phyloP scores from a whole-genome alignment of 441 rosid genomes.

The Sinapis alba region DNA sequence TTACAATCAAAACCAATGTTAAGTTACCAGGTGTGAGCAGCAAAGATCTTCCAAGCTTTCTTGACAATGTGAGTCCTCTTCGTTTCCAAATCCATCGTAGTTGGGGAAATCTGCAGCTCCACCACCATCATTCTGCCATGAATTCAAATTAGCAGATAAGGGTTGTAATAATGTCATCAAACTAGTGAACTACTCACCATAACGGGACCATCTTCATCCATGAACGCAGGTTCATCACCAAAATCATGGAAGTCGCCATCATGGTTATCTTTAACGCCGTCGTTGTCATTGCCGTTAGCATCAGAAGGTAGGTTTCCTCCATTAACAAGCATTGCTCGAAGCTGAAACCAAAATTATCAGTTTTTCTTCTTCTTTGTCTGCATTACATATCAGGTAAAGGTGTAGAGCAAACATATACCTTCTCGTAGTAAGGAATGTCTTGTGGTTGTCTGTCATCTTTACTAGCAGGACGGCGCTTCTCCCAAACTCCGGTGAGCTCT shows the following conservation, averaged over 20 bases:
- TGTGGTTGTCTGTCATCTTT: conserved; percentile 40
- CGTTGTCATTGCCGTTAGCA: conserved; percentile 36
- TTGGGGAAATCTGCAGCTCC: conserved; percentile 38
- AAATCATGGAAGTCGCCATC: conserved; percentile 53
- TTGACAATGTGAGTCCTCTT: conserved; percentile 48
- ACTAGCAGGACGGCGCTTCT: conserved; percentile 35
- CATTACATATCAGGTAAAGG: conserved; percentile 10
- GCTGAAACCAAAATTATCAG: conserved; percentile 49
- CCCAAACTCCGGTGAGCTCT: conserved; percentile 74
- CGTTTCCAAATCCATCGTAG: conserved; percentile 49
- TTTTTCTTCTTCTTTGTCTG: background rate
- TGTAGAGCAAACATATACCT: conserved; percentile 43
- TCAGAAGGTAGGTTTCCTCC: conserved; percentile 44
- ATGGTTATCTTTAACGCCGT: conserved; percentile 39
- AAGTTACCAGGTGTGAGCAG: conserved; percentile 81
- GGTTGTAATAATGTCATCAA: conserved; percentile 23
- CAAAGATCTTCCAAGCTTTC: conserved; percentile 92
- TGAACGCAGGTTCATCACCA: conserved; percentile 45
- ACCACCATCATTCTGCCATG: conserved; percentile 46
- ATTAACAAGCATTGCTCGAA: conserved; percentile 61
- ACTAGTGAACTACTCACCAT: conserved; percentile 39
- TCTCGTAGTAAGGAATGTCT: conserved; percentile 56
- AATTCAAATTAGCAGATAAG: conserved; percentile 35
- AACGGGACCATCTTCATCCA: conserved; percentile 57
- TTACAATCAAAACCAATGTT: conserved; percentile 23